A percentile compares a stretch with the other conserved stretches of the same genome.
Evolutionary conservation across 2,329 filamentous ascomycete genomes (phyloP).

Genomic region (Claviceps monticola): DNA sequence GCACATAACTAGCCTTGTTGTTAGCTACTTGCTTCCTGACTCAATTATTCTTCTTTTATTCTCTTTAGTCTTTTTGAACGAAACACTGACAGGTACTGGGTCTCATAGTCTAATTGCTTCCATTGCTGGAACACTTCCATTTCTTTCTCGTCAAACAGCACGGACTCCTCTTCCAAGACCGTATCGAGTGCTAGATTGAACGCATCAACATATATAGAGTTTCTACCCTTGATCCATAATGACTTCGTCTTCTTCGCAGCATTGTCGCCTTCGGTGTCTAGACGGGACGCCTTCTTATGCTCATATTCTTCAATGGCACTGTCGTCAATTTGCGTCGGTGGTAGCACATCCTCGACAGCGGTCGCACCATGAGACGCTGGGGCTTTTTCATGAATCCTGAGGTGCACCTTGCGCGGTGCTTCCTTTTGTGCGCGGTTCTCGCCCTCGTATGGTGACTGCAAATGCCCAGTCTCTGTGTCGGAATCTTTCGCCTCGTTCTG

Average conservation of each 20-base stretch:
- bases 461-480: conserved; percentile 13
- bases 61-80: not conserved
- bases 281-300: conserved; percentile 43
- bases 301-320: conserved; percentile 73
- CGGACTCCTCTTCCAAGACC: conserved; percentile 75
- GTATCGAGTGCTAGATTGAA: conserved; percentile 88
- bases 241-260: conserved; percentile 25
- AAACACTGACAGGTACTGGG: conserved; percentile 67
- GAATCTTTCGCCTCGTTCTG: conserved; percentile 11
- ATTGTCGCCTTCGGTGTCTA: conserved; percentile 20
- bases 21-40: not conserved
- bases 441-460: conserved; percentile 7
- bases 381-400: conserved; percentile 6
- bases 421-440: conserved; percentile 3
- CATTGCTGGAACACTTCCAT: conserved; percentile 63
- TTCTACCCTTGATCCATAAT: conserved; percentile 59
- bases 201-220: conserved; percentile 91
- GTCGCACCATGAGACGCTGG: conserved; percentile 12
- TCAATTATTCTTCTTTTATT: not conserved
- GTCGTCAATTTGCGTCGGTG: conserved; percentile 50
- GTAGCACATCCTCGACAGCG: conserved; percentile 43
- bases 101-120: conserved; percentile 62
- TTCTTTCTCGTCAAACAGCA: conserved; percentile 75
- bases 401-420: not conserved
- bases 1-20: conserved; percentile 54